Percentiles rank a stretch among this genome's conserved stretches.
phyloP scores from a whole-genome alignment of 192 early-diverging fungal genomes.

The Rhizoclosmatium sp. region DNA sequence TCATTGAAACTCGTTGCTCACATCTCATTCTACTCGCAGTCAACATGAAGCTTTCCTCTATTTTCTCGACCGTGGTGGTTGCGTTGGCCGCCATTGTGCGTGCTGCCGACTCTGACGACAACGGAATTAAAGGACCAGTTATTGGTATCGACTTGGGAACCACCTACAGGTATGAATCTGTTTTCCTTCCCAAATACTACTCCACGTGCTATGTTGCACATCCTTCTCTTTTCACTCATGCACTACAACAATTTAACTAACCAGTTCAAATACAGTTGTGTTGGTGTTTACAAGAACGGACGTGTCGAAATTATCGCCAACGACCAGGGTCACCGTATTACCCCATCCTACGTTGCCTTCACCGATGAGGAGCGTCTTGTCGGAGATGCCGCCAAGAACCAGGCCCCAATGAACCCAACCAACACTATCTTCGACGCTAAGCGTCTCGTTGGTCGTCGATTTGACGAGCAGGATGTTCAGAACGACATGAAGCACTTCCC shows the following conservation, averaged over 20 bases:
- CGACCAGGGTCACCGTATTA: slow-evolving; percentile 96
- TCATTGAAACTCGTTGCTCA: neutral
- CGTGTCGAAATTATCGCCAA: slow-evolving; percentile 98
- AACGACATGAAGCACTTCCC: slow-evolving; percentile 95
- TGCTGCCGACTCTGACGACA: slow-evolving; percentile 16
- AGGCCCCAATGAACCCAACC: slow-evolving; percentile 84
- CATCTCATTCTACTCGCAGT: neutral
- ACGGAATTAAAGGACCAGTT: slow-evolving; percentile 54
- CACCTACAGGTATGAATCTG: slow-evolving; percentile 58
- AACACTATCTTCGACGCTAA: slow-evolving; percentile 96
- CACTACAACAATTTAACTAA: neutral
- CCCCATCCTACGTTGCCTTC: slow-evolving; percentile 93
- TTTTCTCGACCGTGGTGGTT: slow-evolving; percentile 19
- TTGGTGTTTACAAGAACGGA: slow-evolving; percentile 92
- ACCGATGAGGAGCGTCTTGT: slow-evolving; percentile 91
- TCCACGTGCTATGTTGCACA: neutral
- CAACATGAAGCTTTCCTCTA: slow-evolving; percentile 7
- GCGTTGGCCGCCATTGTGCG: slow-evolving; percentile 21
- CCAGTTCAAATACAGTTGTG: slow-evolving; percentile 36
- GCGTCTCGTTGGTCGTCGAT: slow-evolving; percentile 90
- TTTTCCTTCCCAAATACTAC: neutral
- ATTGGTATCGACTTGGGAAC: slow-evolving; percentile 98
- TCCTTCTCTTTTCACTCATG: neutral
- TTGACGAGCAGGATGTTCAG: slow-evolving; percentile 90
- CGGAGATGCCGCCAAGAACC: slow-evolving; percentile 96